Evolutionary conservation across 1,284 basidiomycete genomes (phyloP).

Genomic region (Sanghuangporus baumii): DNA sequence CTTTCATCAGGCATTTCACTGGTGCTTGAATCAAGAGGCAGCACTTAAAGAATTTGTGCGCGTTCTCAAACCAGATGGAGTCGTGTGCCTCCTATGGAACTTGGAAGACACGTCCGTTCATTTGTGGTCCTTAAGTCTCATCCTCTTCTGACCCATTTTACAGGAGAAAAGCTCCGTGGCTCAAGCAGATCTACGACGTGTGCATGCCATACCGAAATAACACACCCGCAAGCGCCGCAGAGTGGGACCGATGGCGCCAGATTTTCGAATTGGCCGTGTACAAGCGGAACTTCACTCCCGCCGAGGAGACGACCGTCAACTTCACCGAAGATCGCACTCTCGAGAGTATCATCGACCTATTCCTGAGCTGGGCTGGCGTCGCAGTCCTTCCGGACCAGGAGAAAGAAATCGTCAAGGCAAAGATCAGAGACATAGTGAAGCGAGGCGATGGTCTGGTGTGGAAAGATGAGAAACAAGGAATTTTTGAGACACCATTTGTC

Average conservation of each 20-base stretch:
- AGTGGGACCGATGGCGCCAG: conserved; percentile 60
- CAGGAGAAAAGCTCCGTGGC: not conserved
- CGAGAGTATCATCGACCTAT: conserved; percentile 50
- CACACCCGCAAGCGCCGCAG: conserved; percentile 27
- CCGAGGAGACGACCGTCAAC: conserved; percentile 47
- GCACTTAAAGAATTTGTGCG: conserved; percentile 64
- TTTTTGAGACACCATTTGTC: conserved; percentile 43
- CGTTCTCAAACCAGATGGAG: conserved; percentile 62
- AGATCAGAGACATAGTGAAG: conserved; percentile 44
- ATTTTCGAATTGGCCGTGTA: conserved; percentile 55
- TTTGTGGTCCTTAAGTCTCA: conserved; percentile 62
- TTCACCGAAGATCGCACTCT: conserved; percentile 37
- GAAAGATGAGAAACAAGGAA: conserved; percentile 41
- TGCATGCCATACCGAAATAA: not conserved
- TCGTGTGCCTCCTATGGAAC: conserved; percentile 69
- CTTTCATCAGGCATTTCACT: conserved; percentile 65
- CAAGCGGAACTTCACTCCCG: conserved; percentile 42
- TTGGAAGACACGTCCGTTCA: conserved; percentile 47
- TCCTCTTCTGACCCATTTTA: conserved; percentile 23
- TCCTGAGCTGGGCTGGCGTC: conserved; percentile 70
- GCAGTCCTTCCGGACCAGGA: conserved; percentile 49
- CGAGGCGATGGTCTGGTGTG: conserved; percentile 38
- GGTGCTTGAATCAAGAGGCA: conserved; percentile 68
- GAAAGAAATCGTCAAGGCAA: conserved; percentile 41
- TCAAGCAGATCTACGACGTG: not conserved